phyloP scores from a whole-genome alignment of 2,329 filamentous ascomycete species.

The Immersiporthe knoxdaviesiana region DNA sequence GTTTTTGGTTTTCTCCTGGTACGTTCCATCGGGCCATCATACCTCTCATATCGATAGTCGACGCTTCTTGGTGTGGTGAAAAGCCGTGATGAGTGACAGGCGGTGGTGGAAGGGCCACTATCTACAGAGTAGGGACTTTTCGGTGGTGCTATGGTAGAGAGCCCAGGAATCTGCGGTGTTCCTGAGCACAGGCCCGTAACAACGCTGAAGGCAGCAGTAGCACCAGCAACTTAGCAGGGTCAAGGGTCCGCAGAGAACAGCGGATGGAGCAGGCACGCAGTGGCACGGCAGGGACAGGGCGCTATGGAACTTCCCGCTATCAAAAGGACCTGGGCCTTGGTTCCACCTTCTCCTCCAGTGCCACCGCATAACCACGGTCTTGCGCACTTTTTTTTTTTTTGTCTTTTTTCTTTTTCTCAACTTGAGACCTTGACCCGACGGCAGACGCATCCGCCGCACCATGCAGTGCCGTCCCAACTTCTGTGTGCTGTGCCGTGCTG shows the following conservation, averaged over 20 bases:
- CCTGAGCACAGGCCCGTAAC: slow-evolving; percentile 2
- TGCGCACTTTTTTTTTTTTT: neutral
- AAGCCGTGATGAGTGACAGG: neutral
- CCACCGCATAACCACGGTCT: neutral
- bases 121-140: neutral
- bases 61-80: neutral
- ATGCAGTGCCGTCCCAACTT: neutral
- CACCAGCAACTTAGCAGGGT: neutral
- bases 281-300: neutral
- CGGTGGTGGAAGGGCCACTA: neutral
- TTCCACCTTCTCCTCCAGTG: neutral
- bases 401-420: neutral
- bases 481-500: neutral
- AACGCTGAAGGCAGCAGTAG: neutral
- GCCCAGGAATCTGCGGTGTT: neutral
- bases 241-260: neutral
- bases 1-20: neutral
- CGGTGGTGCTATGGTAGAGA: neutral
- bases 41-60: neutral
- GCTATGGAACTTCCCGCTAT: neutral
- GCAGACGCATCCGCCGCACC: neutral
- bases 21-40: neutral
- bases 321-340: neutral
- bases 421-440: neutral
- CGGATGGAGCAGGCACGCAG: neutral